Conservation (phyloP, 805 yeast species). For the Cyberlindnera meyerae region DNA sequence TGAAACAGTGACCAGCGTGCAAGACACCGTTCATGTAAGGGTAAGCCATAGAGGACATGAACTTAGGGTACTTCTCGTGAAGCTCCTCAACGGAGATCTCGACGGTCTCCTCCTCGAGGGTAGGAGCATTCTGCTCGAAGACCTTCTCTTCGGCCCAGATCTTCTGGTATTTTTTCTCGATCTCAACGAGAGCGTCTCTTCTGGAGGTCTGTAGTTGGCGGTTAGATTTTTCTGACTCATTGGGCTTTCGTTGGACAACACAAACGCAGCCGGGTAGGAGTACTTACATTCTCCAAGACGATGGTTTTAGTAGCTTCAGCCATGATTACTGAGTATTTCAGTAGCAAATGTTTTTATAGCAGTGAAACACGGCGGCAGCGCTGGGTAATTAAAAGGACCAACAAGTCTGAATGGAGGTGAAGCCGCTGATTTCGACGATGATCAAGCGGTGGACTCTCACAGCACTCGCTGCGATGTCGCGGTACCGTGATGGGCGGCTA, state of each 20-base stretch:
- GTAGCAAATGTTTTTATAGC: conserved; percentile 4
- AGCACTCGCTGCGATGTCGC: too few relatives aligned
- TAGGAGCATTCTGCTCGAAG: conserved; percentile 87
- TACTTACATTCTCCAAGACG: conserved; percentile 37
- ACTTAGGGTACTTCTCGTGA: conserved; percentile 77
- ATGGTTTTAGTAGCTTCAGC: conserved; percentile 29
- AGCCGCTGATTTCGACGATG: too few relatives aligned
- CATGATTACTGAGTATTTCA: conserved; percentile 10
- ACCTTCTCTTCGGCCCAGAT: conserved; percentile 82
- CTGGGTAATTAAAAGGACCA: not conserved
- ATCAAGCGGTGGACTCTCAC: too few relatives aligned
- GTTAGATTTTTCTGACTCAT: conserved; percentile 1
- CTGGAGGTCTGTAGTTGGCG: conserved; percentile 65
- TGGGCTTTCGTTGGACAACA: not conserved
- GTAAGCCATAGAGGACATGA: conserved; percentile 79
- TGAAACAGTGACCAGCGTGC: conserved; percentile 97
- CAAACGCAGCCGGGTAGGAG: not conserved
- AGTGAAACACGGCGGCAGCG: not conserved
- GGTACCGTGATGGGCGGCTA: too few relatives aligned
- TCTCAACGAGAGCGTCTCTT: conserved; percentile 86
- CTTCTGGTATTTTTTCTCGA: conserved; percentile 84
- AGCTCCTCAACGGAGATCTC: conserved; percentile 60
- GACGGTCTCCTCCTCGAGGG: conserved; percentile 56
- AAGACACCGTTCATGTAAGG: conserved; percentile 99
- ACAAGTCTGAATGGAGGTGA: too few relatives aligned